These are phyloP conservation scores for Parathielavia hyrcaniae DNA, from an alignment of 495 filamentous ascomycete genomes.

Conservation along the genomic window DNA sequence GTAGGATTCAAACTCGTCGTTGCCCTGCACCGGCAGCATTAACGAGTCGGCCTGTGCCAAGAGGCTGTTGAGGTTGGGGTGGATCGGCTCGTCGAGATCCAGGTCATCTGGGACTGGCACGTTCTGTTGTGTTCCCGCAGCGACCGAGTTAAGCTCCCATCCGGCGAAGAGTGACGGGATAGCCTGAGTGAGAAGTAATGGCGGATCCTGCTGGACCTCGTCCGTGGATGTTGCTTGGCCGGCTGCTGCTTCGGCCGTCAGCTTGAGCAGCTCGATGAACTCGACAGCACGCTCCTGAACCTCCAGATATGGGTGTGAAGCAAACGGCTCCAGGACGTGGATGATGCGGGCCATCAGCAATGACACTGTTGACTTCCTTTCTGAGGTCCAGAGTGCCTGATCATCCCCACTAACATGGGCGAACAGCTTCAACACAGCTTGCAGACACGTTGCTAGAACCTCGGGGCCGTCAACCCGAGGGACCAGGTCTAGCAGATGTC, in stretches of 20 bases:
- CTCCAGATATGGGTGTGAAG: conserved; percentile 77
- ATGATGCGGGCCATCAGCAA: conserved; percentile 75
- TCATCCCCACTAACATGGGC: conserved; percentile 55
- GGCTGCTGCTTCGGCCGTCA: conserved; percentile 71
- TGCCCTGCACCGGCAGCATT: conserved; percentile 45
- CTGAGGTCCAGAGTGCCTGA: conserved; percentile 51
- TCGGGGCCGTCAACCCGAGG: conserved; percentile 49
- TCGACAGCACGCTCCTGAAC: conserved; percentile 96
- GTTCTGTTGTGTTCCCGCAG: conserved; percentile 72
- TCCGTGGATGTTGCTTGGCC: conserved; percentile 54
- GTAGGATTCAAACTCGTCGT: conserved; percentile 63
- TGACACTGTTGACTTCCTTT: conserved; percentile 60
- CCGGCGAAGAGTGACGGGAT: conserved; percentile 82
- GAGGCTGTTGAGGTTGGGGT: conserved; percentile 59
- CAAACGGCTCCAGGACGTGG: conserved; percentile 68
- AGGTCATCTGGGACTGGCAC: conserved; percentile 72
- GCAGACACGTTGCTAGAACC: conserved; percentile 69
- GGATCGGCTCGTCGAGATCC: conserved; percentile 73
- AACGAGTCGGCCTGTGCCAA: conserved; percentile 55
- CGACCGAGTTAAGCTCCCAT: conserved; percentile 86
- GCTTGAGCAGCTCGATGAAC: conserved; percentile 78
- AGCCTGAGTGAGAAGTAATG: conserved; percentile 75
- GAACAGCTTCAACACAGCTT: conserved; percentile 81
- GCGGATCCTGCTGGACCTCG: conserved; percentile 54
- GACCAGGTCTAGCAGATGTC: conserved; percentile 65